Evolutionary conservation across 805 yeast genomes (phyloP), one percentile per base, ranked within the genome.

Genomic region (Hanseniaspora jakobsenii): DNA sequence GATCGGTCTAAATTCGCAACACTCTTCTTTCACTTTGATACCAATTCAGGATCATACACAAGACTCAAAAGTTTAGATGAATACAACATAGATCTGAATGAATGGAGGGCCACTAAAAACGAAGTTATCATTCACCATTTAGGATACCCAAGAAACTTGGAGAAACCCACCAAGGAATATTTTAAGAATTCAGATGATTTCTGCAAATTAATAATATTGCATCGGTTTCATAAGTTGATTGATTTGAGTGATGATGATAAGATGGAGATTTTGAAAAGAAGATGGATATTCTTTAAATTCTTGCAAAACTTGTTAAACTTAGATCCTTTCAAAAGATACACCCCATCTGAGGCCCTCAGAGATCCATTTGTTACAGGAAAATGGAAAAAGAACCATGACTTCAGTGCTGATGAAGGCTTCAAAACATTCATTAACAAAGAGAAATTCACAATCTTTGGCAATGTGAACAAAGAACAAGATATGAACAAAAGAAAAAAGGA

Each of bases 271-370:
- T 67, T 78, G 66, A 70, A 68, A 41, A 84, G 83, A 51, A 67
- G 97, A 38, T 70, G 68, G 38, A 69, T 81, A 32, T 68, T 89
- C 47, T 66, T 78, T 21, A 94, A 89, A 59, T 84, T 91, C 53
- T 66, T 91, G 38, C 62, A 67, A 34, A 94, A 94, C 21, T 71
- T 84, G 8, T 66, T 91, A 49, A 83, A 80, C 51, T 61, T 85
- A 54, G 87, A 89, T 60, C 98, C 98, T 0, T 70, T 91, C 53
- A 95, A 86, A 59, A 73, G 99, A 53, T 81, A 95, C 81, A 84
- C 96, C 0, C 98, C 98, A 10, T 95, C 85, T 52, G 96, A 91
- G 60, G 98, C 97, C 0, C 66, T 78, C 13, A 66, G 74, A 60
- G 98, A 91, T 63, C 96, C 97, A 0, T 91, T 91, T 60, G 75